Evolutionary conservation across 257 asterid species (phyloP), one percentile per base, ranked within the genome.

Genomic region (Nicotiana noctiflora): DNA sequence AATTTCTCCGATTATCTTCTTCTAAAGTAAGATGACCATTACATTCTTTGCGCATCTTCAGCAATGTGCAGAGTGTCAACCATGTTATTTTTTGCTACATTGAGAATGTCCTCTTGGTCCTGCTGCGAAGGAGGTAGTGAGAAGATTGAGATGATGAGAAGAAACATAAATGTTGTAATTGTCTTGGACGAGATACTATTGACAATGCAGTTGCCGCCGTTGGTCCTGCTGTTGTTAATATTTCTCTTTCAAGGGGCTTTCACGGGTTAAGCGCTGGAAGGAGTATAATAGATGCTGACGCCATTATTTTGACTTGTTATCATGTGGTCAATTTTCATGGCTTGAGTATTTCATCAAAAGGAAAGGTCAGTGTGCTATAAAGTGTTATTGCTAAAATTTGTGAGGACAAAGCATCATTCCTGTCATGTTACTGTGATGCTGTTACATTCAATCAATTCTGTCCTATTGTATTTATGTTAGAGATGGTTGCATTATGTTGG

Each of bases 251-350:
- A 15, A 84, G 83, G 84, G 92, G 98, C 85, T 85, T 87, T 82
- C 75, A 77, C 62, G 97, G 97, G 55, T 81, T 89, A 61, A 63
- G 82, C 21, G 83, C 82, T 12, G 97, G 97, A 79, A 89, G 80
- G 86, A 87, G 96, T 84, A 75, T 94, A 49, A 91, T 92, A 79
- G 88, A 90, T 37, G 91, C 92, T 72, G 94, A 92, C 87, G 98
- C 97, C 61, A 91, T 95, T 44, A 92, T 94, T 79, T 89, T 94
- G 89, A 94, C 98, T 61, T 94, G 98, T 88, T 97, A 97, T 46
- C 98, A 94, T 84, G 89, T 88, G 61, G 90, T 84, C 81, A 89
- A 89, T 84, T 89, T 86, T 79, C 93, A 87, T 84, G 90, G 93
- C 81, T 31, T 85, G 83, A 84, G 85, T 75, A 82, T 90, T 76